These are phyloP conservation scores for Tetrahymena borealis DNA, from an alignment of 73 alveolate species.

Conservation along the genomic window DNA sequence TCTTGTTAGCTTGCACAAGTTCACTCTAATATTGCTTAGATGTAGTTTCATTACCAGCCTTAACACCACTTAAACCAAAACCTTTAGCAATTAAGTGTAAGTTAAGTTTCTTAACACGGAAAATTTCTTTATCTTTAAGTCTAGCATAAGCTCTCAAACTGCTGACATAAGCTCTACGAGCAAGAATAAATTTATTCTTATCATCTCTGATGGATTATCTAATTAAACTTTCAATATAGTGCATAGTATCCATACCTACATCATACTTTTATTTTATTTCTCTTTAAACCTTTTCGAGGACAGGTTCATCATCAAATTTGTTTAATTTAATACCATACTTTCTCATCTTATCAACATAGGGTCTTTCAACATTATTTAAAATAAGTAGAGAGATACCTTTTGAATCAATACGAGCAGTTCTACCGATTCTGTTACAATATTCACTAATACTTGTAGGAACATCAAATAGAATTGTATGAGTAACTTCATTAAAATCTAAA, in stretches of 20 bases:
- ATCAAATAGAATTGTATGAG: slow-evolving; percentile 87
- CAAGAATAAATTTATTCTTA: slow-evolving; percentile 52
- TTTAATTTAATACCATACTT: background rate
- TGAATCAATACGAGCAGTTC: slow-evolving; percentile 91
- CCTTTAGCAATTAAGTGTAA: slow-evolving; percentile 60
- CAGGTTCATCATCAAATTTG: slow-evolving; percentile 9
- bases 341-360: background rate
- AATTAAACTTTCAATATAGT: slow-evolving; percentile 45
- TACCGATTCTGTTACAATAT: slow-evolving; percentile 88
- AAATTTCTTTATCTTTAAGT: slow-evolving; percentile 51
- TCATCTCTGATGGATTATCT: slow-evolving; percentile 53
- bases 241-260: slow-evolving; percentile 47
- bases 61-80: slow-evolving; percentile 67
- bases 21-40: slow-evolving; percentile 54
- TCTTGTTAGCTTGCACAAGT: slow-evolving; percentile 53
- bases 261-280: slow-evolving; percentile 26
- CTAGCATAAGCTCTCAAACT: slow-evolving; percentile 50
- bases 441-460: slow-evolving; percentile 77
- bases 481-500: slow-evolving; percentile 83
- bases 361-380: slow-evolving; percentile 67
- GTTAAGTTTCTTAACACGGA: slow-evolving; percentile 62
- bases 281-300: slow-evolving; percentile 9
- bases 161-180: slow-evolving; percentile 72
- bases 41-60: slow-evolving; percentile 58
- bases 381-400: slow-evolving; percentile 60